Percentiles rank a stretch among this genome's conserved stretches.
Conservation (phyloP, 306 rosid genomes). For the Gillenia trifoliata region DNA sequence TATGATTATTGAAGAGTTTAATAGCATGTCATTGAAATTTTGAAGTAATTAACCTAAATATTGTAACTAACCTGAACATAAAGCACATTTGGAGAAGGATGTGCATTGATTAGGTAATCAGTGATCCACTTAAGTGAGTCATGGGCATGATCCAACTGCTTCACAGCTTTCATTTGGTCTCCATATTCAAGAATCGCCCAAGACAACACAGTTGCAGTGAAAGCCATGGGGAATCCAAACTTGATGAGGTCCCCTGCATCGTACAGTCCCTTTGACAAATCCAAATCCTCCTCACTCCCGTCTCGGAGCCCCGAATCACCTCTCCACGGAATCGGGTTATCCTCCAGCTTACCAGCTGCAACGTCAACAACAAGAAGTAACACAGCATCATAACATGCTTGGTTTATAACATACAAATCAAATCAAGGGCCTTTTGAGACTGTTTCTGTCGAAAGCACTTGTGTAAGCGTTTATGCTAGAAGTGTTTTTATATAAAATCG, state of each 20-base stretch:
- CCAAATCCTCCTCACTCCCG: conserved; percentile 56
- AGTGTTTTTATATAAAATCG: too few relatives aligned
- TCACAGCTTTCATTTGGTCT: conserved; percentile 41
- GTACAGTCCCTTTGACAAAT: conserved; percentile 68
- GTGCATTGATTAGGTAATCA: conserved; percentile 61
- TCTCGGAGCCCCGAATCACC: conserved; percentile 64
- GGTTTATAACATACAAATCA: neutral
- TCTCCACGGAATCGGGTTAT: conserved; percentile 57
- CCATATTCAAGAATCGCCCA: conserved; percentile 83
- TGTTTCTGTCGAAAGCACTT: too few relatives aligned
- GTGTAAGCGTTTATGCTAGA: too few relatives aligned
- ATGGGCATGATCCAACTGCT: conserved; percentile 46
- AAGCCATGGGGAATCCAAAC: conserved; percentile 77
- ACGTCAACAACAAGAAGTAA: neutral
- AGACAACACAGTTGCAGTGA: conserved; percentile 65
- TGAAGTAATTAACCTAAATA: too few relatives aligned
- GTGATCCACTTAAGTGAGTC: conserved; percentile 57
- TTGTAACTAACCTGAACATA: conserved; percentile 48
- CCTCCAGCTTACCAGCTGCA: conserved; percentile 53
- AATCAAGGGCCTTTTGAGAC: neutral
- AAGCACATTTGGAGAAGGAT: conserved; percentile 59
- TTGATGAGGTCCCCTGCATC: conserved; percentile 69
- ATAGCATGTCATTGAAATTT: too few relatives aligned
- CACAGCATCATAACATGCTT: neutral
- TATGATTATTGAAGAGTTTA: neutral